A percentile compares a stretch with the other conserved stretches of the same genome.
These are phyloP conservation scores for Rhizomucor miehei DNA, from an alignment of 371 early-diverging fungal genomes.

Conservation along the genomic window DNA sequence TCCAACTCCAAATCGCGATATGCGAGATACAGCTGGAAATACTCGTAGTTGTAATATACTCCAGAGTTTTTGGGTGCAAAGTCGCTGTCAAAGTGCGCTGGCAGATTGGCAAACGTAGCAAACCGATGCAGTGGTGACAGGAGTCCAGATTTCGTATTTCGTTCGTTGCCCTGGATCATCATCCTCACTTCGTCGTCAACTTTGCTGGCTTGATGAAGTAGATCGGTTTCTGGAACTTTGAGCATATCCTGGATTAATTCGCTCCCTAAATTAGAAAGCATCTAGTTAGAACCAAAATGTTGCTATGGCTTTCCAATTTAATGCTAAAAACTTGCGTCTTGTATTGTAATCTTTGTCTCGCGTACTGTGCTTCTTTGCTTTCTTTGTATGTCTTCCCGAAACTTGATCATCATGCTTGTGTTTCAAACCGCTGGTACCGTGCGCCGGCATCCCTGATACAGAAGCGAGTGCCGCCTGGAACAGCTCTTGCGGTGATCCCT, in stretches of 20 bases:
- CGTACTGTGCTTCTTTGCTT: conserved; percentile 36
- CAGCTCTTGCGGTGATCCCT: conserved; percentile 37
- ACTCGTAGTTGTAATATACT: conserved; percentile 49
- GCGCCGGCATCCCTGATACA: conserved; percentile 16
- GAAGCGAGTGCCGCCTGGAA: conserved; percentile 45
- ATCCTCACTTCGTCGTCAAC: conserved; percentile 39
- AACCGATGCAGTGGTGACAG: conserved; percentile 41
- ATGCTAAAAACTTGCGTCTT: conserved; percentile 26
- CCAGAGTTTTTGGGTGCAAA: conserved; percentile 53
- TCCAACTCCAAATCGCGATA: conserved; percentile 43
- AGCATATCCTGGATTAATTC: conserved; percentile 43
- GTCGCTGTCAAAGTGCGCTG: conserved; percentile 49
- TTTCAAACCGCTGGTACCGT: conserved; percentile 13
- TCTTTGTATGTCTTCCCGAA: conserved; percentile 17
- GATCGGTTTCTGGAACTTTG: conserved; percentile 40
- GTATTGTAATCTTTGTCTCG: conserved; percentile 45
- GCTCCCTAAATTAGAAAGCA: conserved; percentile 18
- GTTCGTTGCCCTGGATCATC: conserved; percentile 39
- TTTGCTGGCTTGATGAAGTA: conserved; percentile 42
- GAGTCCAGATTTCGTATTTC: conserved; percentile 30
- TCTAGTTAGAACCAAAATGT: neutral
- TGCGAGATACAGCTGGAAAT: conserved; percentile 44
- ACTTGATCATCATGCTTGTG: conserved; percentile 15
- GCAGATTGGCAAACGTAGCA: conserved; percentile 42
- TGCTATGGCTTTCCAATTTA: neutral